Evolutionary conservation across 495 filamentous ascomycete genomes (phyloP).

Genomic region (Penicillium riverlandense): DNA sequence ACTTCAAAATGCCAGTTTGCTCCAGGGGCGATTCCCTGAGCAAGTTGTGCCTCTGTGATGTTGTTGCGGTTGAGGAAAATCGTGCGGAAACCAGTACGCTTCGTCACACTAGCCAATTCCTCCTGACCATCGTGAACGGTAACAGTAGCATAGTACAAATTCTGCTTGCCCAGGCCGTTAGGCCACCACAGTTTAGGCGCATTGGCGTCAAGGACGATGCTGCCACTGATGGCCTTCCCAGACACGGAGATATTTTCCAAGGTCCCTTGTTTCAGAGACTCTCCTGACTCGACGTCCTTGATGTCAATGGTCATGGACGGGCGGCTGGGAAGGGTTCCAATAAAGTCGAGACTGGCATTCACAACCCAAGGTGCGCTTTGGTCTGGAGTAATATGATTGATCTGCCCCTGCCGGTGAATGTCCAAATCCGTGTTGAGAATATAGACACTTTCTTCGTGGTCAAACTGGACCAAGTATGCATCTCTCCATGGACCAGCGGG

Average conservation of each 20-base stretch:
- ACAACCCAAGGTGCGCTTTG: slow-evolving; percentile 59
- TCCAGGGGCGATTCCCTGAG: slow-evolving; percentile 52
- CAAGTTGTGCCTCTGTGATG: slow-evolving; percentile 51
- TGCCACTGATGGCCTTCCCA: slow-evolving; percentile 46
- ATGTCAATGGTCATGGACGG: slow-evolving; percentile 48
- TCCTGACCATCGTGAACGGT: slow-evolving; percentile 29
- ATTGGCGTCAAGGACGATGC: slow-evolving; percentile 30
- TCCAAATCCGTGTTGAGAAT: slow-evolving; percentile 54
- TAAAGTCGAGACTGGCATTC: slow-evolving; percentile 60
- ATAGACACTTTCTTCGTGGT: slow-evolving; percentile 33
- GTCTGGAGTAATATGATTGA: slow-evolving; percentile 53
- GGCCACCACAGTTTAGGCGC: slow-evolving; percentile 61
- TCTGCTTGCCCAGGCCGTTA: slow-evolving; percentile 49
- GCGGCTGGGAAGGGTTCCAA: slow-evolving; percentile 44
- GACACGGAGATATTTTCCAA: slow-evolving; percentile 38
- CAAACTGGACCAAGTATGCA: slow-evolving; percentile 51
- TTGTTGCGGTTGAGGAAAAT: slow-evolving; percentile 56
- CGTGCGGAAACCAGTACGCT: slow-evolving; percentile 58
- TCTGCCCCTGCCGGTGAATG: slow-evolving; percentile 52
- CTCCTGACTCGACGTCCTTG: slow-evolving; percentile 35
- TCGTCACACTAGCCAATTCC: slow-evolving; percentile 41
- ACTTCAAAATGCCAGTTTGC: slow-evolving; percentile 66
- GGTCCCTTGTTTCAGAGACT: slow-evolving; percentile 36
- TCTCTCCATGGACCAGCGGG: slow-evolving; percentile 63
- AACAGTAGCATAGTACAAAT: slow-evolving; percentile 52